Conservation (phyloP, 495 filamentous ascomycete genomes). For the Penicilliopsis zonata region DNA sequence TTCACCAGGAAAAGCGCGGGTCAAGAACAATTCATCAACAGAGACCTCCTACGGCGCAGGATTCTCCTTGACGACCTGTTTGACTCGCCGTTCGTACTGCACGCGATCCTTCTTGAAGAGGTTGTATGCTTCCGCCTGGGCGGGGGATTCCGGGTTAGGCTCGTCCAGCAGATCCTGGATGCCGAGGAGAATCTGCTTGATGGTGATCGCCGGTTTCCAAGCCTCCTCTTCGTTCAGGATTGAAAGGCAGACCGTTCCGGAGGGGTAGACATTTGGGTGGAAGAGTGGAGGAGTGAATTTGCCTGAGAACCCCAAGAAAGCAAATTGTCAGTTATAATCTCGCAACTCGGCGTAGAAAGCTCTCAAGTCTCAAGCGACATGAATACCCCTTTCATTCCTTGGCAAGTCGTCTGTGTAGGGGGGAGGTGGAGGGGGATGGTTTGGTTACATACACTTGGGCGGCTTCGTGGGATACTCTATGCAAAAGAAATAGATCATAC, state of each 20-base stretch:
- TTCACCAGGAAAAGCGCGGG: neutral
- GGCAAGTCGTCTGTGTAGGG: constrained; percentile 1
- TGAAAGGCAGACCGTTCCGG: constrained; percentile 92
- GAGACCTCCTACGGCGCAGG: constrained; percentile 58
- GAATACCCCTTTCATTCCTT: too few relatives aligned
- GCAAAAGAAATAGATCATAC: constrained; percentile 8
- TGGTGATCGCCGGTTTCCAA: constrained; percentile 96
- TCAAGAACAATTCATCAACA: too few relatives aligned
- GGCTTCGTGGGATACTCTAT: constrained; percentile 97
- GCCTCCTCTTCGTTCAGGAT: constrained; percentile 98
- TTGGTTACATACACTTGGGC: constrained; percentile 78
- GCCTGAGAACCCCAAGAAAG: constrained; percentile 59
- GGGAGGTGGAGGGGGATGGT: neutral
- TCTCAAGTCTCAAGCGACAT: neutral
- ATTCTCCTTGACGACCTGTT: constrained; percentile 78
- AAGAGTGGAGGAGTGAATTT: constrained; percentile 95
- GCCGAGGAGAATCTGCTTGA: constrained; percentile 91
- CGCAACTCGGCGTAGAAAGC: neutral
- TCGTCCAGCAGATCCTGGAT: constrained; percentile 93
- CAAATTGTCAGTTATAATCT: too few relatives aligned
- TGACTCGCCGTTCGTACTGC: constrained; percentile 82
- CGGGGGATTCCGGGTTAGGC: constrained; percentile 93
- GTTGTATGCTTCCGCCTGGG: constrained; percentile 95
- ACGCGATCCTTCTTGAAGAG: constrained; percentile 82
- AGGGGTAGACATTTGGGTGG: constrained; percentile 98